These are phyloP conservation scores for Citrus glauca DNA, from an alignment of 345 rosid species.

Conservation along the genomic window DNA sequence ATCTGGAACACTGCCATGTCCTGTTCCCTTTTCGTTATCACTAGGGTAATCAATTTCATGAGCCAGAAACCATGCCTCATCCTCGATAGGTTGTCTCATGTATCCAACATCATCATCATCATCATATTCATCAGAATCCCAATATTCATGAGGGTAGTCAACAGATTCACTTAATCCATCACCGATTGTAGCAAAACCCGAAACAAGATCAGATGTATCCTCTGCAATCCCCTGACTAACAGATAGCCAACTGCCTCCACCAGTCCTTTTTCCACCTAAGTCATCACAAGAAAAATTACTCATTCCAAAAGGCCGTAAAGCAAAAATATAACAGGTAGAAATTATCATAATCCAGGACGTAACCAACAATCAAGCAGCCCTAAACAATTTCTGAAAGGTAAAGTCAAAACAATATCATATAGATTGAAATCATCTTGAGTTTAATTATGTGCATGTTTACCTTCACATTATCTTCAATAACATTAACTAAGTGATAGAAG, in stretches of 20 bases:
- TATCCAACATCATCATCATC: slow-evolving; percentile 98
- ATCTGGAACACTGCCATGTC: slow-evolving; percentile 77
- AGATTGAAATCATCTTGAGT: background rate
- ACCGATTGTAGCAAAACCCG: slow-evolving; percentile 97
- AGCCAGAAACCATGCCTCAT: slow-evolving; percentile 97
- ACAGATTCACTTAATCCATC: slow-evolving; percentile 93
- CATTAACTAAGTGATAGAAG: background rate
- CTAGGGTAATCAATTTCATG: slow-evolving; percentile 99
- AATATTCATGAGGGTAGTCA: slow-evolving; percentile 87
- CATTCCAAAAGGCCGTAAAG: slow-evolving; percentile 8
- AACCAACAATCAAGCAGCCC: background rate
- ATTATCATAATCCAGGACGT: background rate
- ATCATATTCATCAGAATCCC: slow-evolving; percentile 99
- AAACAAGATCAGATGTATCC: slow-evolving; percentile 94
- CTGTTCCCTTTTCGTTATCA: slow-evolving; percentile 92
- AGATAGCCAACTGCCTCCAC: slow-evolving; percentile 94
- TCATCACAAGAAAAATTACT: slow-evolving; percentile 17
- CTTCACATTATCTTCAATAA: background rate
- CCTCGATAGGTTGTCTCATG: slow-evolving; percentile 96
- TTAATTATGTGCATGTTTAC: background rate
- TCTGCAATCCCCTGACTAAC: slow-evolving; percentile 97
- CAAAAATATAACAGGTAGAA: background rate
- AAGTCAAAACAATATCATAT: background rate
- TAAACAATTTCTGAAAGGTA: background rate
- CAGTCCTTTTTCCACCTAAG: slow-evolving; percentile 77